Base-by-base conservation (phyloP, 805 yeast genomes). In the Dipodascopsis uninucleata region DNA sequence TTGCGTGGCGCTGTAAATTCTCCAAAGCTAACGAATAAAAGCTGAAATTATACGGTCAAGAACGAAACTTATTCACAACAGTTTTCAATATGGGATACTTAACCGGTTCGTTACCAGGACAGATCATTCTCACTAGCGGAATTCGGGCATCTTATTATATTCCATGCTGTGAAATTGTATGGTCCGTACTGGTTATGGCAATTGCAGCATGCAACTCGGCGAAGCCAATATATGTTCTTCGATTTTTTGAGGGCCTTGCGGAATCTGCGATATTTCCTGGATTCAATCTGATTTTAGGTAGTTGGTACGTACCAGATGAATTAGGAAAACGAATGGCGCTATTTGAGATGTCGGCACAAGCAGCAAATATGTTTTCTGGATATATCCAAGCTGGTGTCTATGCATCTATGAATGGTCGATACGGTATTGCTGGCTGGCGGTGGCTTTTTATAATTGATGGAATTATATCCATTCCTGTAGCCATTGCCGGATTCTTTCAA, bases 391-490 rank as follows among this genome's bases (percentile, higher is more conserved):
- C 79, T n/a, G 73, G 76, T n/a, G 68, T 78, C 31, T 52, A 51
- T 24, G 16, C 25, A 12, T 28, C 44, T 7, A 31, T 61, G 34
- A 45, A 52, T 17, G 51, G 52, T 14, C 39, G 45, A 9, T 41
- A 36, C 18, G 59, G 57, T 10, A 41, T 55, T 36, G 62, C 62
- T 2, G 70, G 70, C 20, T 67, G 71, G 71, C 53, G 66, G 61
- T 81, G 85, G 86, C 72, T 78, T 63, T 78, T 77, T 55, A 70
- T 80, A 36, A 71, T 81, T 45, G 85, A 81, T 60, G 83, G 85
- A 24, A 63, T 79, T 41, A 60, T 72, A 39, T 61, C 67, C 2
- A 49, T 69, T 8, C 67, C 65, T 3, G 61, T 68, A 17, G 75
- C 72, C 0, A 17, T 68, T 2, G 26, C 58, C 2, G 74, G 74